Percentiles rank a stretch among this genome's conserved stretches.
Evolutionary conservation across 176 grass and related monocot species (phyloP).

Genomic region (Paspalum notatum): DNA sequence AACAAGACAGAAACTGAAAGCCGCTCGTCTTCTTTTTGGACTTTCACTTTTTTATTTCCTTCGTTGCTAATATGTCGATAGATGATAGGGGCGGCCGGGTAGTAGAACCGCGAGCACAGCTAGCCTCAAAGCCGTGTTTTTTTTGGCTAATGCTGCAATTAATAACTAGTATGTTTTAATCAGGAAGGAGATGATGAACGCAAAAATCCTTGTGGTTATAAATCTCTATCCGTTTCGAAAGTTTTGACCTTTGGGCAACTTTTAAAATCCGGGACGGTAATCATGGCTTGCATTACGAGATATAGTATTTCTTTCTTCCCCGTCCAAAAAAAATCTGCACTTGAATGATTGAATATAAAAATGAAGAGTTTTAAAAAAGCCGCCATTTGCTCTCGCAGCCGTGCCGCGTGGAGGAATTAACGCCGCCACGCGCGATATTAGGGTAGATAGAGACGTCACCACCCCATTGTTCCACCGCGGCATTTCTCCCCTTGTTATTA

Average conservation of each 20-base stretch:
- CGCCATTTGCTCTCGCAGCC: not conserved
- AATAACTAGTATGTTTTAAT: not conserved
- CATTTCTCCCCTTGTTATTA: not conserved
- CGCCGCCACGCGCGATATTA: conserved; percentile 41
- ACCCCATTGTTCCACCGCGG: not conserved
- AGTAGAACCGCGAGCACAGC: not conserved
- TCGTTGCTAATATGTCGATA: not conserved
- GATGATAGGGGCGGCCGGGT: not conserved
- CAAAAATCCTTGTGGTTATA: not conserved
- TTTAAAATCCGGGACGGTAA: conserved; percentile 19
- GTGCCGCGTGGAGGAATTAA: conserved; percentile 51
- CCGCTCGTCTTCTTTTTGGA: not conserved
- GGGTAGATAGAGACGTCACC: conserved; percentile 9
- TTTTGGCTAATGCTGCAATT: not conserved
- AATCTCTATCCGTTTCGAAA: not conserved
- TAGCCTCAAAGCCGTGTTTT: not conserved
- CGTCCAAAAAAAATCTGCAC: not conserved
- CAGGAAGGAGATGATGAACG: not conserved
- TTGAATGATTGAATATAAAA: not conserved
- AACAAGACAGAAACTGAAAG: conserved; percentile 26
- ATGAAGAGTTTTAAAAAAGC: not conserved
- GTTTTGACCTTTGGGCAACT: conserved; percentile 20
- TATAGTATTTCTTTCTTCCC: not conserved
- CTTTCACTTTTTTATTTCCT: not conserved
- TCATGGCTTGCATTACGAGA: not conserved